phyloP scores from a whole-genome alignment of 1,284 basidiomycete genomes.

The Melampsora allii-populina region DNA sequence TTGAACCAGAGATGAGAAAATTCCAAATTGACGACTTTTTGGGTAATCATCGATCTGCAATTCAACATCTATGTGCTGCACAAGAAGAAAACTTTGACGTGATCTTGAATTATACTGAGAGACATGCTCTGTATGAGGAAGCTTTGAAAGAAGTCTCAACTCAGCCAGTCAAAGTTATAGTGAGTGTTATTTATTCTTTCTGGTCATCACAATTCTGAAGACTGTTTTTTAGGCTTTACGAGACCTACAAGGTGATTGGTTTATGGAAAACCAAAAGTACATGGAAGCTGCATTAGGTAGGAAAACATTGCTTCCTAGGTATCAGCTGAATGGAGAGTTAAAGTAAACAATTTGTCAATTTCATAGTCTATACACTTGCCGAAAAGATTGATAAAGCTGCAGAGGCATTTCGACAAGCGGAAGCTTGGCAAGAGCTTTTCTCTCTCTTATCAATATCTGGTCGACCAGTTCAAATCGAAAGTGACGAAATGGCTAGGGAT shows the following conservation, averaged over 20 bases:
- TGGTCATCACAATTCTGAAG: neutral
- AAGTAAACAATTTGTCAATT: neutral
- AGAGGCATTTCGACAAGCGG: conserved; percentile 75
- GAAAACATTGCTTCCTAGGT: neutral
- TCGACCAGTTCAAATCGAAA: conserved; percentile 58
- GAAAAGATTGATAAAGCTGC: conserved; percentile 67
- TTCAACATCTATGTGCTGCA: conserved; percentile 71
- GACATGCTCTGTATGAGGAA: conserved; percentile 69
- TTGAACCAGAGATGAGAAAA: conserved; percentile 77
- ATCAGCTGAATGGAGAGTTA: neutral
- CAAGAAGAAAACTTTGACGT: conserved; percentile 69
- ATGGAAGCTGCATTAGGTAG: conserved; percentile 74
- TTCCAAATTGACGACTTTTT: conserved; percentile 94
- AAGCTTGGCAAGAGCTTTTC: conserved; percentile 87
- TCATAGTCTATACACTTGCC: conserved; percentile 69
- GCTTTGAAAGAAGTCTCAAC: conserved; percentile 71
- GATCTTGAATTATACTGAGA: conserved; percentile 72
- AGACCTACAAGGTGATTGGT: conserved; percentile 27
- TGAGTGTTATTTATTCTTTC: conserved; percentile 52
- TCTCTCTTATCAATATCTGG: conserved; percentile 62
- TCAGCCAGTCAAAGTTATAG: conserved; percentile 62
- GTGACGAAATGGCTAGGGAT: conserved; percentile 54
- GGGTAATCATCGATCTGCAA: conserved; percentile 68
- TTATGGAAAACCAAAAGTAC: conserved; percentile 72
- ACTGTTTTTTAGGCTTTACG: conserved; percentile 13